These are phyloP conservation scores for Penicillium sp. DNA, from an alignment of 2,329 filamentous ascomycete species.

Conservation along the genomic window DNA sequence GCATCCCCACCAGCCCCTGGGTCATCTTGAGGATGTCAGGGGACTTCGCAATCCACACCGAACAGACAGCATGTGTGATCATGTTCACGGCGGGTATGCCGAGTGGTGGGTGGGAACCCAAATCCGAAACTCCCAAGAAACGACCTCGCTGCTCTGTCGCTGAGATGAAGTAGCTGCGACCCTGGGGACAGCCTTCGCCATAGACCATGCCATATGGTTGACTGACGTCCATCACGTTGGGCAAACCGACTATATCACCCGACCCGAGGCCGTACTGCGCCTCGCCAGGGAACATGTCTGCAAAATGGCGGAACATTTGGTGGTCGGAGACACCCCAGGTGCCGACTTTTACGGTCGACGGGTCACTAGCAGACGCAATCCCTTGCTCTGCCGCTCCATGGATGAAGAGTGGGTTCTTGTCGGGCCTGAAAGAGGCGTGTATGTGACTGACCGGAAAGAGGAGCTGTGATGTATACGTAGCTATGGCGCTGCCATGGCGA, in stretches of 20 bases:
- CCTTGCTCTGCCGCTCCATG: slow-evolving; percentile 80
- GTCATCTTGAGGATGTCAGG: slow-evolving; percentile 67
- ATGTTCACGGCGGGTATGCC: slow-evolving; percentile 76
- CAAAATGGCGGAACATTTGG: slow-evolving; percentile 71
- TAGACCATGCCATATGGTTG: slow-evolving; percentile 78
- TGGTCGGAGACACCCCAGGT: slow-evolving; percentile 78
- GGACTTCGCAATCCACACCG: slow-evolving; percentile 89
- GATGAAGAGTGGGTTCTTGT: slow-evolving; percentile 73
- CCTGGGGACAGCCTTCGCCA: slow-evolving; percentile 82
- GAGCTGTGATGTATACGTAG: slow-evolving; percentile 83
- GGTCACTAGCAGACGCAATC: slow-evolving; percentile 76
- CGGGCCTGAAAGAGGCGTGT: slow-evolving; percentile 71
- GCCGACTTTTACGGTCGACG: slow-evolving; percentile 68
- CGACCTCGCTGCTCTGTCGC: slow-evolving; percentile 72
- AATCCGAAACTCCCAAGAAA: slow-evolving; percentile 64
- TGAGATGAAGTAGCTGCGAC: slow-evolving; percentile 73
- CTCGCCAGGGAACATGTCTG: slow-evolving; percentile 71
- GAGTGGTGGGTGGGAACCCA: slow-evolving; percentile 59
- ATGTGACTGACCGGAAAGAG: slow-evolving; percentile 75
- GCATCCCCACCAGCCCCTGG: slow-evolving; percentile 73
- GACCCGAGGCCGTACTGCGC: slow-evolving; percentile 74
- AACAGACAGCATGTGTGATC: slow-evolving; percentile 67
- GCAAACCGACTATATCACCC: slow-evolving; percentile 69
- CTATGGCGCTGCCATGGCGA: slow-evolving; percentile 68
- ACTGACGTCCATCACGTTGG: slow-evolving; percentile 89